Percentiles rank a stretch among this genome's conserved stretches.
phyloP scores from a whole-genome alignment of 2,329 filamentous ascomycete genomes.

The Apiospora sp. region DNA sequence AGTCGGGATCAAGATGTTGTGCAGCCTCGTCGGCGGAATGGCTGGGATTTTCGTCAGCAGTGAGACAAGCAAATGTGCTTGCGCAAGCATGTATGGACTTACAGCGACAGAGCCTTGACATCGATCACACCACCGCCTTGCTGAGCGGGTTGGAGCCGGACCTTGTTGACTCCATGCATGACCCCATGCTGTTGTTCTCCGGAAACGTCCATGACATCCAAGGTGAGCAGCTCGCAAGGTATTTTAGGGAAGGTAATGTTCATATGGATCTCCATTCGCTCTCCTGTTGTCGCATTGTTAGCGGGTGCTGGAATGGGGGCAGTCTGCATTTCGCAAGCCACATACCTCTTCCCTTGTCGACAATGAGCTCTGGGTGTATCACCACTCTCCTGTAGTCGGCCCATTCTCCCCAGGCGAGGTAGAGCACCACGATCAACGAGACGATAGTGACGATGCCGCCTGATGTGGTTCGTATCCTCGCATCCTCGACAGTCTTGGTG shows the following conservation, averaged over 20 bases:
- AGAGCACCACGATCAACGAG: slow-evolving; percentile 87
- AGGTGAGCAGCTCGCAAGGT: slow-evolving; percentile 92
- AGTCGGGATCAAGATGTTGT: slow-evolving; percentile 84
- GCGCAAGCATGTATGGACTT: slow-evolving; percentile 42
- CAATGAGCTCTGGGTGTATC: slow-evolving; percentile 90
- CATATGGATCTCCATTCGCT: slow-evolving; percentile 99
- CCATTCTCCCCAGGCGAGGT: slow-evolving; percentile 95
- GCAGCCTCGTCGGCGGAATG: slow-evolving; percentile 74
- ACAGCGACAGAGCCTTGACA: slow-evolving; percentile 72
- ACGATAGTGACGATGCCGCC: slow-evolving; percentile 94
- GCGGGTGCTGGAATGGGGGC: not conserved
- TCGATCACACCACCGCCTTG: slow-evolving; percentile 83
- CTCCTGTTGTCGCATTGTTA: slow-evolving; percentile 60
- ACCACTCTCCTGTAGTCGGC: slow-evolving; percentile 85
- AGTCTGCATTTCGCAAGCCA: slow-evolving; percentile 1
- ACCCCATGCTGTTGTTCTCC: slow-evolving; percentile 96
- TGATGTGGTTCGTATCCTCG: slow-evolving; percentile 91
- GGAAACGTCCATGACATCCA: slow-evolving; percentile 99
- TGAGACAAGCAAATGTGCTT: slow-evolving; percentile 6
- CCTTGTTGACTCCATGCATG: slow-evolving; percentile 90
- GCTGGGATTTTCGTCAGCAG: slow-evolving; percentile 46
- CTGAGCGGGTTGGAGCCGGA: slow-evolving; percentile 74
- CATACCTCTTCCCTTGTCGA: slow-evolving; percentile 93
- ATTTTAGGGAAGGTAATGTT: slow-evolving; percentile 95
- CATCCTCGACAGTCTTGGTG: slow-evolving; percentile 98